Evolutionary conservation across 2,329 filamentous ascomycete species (phyloP).

Genomic region (Parastagonospora avenae): DNA sequence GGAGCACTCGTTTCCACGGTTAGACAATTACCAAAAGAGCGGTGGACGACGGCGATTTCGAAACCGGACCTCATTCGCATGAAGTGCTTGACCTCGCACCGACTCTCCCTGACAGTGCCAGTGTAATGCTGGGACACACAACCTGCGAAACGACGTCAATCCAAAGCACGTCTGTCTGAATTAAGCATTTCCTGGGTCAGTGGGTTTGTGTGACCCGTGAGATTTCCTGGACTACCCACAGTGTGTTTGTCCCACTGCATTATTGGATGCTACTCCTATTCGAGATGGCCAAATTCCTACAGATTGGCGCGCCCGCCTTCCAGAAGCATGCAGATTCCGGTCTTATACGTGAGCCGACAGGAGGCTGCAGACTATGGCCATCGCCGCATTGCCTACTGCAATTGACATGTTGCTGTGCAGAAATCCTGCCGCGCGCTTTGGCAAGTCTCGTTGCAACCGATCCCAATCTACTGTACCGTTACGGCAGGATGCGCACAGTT

Average conservation of each 20-base stretch:
- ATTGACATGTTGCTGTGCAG: neutral
- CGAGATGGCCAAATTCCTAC: no score
- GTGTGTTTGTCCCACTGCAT: neutral
- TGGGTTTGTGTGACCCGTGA: no score
- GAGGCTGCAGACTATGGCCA: slow-evolving; percentile 13
- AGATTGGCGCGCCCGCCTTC: slow-evolving; percentile 3
- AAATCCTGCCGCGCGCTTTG: neutral
- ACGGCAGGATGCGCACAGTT: no score
- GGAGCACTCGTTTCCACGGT: slow-evolving; percentile 1
- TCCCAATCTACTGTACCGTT: no score
- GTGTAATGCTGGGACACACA: no score
- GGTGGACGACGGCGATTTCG: slow-evolving; percentile 22
- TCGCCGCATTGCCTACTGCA: slow-evolving; percentile 15
- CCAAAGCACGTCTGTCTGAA: no score
- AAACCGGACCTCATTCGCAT: neutral
- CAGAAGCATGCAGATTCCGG: slow-evolving; percentile 8
- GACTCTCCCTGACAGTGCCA: no score
- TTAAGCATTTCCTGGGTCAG: no score
- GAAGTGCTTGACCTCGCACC: neutral
- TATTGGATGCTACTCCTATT: neutral
- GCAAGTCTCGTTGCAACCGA: no score
- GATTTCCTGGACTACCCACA: no score
- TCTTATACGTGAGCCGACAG: neutral
- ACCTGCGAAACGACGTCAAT: no score
- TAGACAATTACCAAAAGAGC: slow-evolving; percentile 23